Base-by-base conservation (phyloP, 2,329 filamentous ascomycete species). In the Xylaria sp. region DNA sequence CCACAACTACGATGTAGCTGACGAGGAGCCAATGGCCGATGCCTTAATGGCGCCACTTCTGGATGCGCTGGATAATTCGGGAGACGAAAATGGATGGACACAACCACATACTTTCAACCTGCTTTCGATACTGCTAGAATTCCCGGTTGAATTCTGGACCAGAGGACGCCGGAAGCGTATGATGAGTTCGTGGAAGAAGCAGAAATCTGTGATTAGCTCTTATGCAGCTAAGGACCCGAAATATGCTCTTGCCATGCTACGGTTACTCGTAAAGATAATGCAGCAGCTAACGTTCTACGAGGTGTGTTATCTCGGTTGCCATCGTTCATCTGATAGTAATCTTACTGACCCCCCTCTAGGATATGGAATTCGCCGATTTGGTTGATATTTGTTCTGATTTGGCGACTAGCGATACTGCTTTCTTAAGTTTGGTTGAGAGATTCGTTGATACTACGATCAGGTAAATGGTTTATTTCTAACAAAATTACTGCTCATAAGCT, bases 231-330 rank as follows among this genome's bases (percentile, higher is more conserved):
- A 73, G 8, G 63, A 77, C 48, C 47, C 67, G n/a, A 51, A 65
- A 17, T 79, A 74, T 57, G 69, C 72, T 8, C 55, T 65, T 24
- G 66, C 71, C 1, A 61, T 78, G 32, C 67, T 78, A 45, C 71
- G 75, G n/a, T 45, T 79, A 36, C 64, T 79, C 21, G 67, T 75
- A 2, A 72, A 69, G 59, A 69, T 79, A 12, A 76, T 77, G 71
- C 72, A 74, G 62, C 77, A 78, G 58, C 75, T 75, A 21, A 79
- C 76, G 9, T 78, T 78, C 56, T 79, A 78, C 55, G 74, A 76
- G 53, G 77, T 78, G 65, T 47, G 70, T 36, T 7, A 11, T 70
- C 42, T 36, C 68, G 58, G 45, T 51, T 47, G 50, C 5, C 12
- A 6, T 45, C 2, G 6, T 65, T 14, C 5, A 42, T 65, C 17